Evolutionary conservation across 352 stramenopile species (phyloP).

Genomic region (Blastocystis sp.): DNA sequence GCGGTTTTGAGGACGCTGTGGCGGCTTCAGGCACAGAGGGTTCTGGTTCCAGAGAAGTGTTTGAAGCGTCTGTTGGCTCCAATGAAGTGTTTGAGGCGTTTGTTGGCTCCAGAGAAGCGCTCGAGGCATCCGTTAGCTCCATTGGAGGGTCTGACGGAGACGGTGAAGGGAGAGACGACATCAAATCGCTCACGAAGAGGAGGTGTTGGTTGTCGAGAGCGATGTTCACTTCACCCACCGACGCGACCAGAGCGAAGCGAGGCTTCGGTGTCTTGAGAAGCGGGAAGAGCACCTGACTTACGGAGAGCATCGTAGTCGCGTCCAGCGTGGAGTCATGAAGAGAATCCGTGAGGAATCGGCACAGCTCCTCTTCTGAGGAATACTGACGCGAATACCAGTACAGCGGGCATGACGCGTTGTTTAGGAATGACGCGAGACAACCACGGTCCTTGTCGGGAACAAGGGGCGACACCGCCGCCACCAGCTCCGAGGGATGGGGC

Average conservation of each 20-base stretch:
- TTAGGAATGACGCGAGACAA: not conserved
- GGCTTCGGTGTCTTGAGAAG: constrained; percentile 13
- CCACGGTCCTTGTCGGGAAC: not conserved
- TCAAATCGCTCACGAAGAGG: constrained; percentile 6
- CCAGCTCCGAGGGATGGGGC: not conserved
- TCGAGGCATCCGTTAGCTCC: too few relatives aligned
- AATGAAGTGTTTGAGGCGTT: not conserved
- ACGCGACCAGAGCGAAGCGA: not conserved
- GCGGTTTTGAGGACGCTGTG: not conserved
- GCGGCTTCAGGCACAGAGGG: not conserved
- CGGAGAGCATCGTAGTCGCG: not conserved
- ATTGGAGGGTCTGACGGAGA: not conserved
- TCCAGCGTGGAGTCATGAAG: not conserved
- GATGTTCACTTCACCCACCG: not conserved
- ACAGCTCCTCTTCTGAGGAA: not conserved
- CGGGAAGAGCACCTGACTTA: not conserved
- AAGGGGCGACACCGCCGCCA: not conserved
- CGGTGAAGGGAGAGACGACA: not conserved
- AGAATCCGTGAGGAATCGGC: not conserved
- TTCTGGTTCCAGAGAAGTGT: not conserved
- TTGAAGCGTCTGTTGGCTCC: not conserved
- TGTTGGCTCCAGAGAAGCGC: not conserved
- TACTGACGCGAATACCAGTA: not conserved
- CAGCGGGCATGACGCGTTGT: not conserved
- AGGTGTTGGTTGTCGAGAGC: constrained; percentile 3